Percentiles rank a stretch among this genome's conserved stretches.
Conservation (phyloP, 2,329 filamentous ascomycete species). For the Diaporthe batatas region DNA sequence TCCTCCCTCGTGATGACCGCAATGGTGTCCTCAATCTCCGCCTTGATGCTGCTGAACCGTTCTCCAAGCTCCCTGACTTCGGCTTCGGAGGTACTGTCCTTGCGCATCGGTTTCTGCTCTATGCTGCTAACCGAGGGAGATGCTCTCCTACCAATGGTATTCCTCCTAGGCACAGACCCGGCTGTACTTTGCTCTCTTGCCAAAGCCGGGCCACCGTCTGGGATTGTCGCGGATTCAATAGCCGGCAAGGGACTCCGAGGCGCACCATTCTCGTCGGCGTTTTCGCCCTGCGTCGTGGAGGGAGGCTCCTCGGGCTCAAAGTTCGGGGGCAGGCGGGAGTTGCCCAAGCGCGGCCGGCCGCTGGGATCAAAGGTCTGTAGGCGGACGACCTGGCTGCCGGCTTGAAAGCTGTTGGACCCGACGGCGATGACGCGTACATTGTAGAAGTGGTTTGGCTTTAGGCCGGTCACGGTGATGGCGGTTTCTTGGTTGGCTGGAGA, state of each 20-base stretch:
- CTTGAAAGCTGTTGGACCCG: constrained; percentile 92
- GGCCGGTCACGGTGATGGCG: constrained; percentile 89
- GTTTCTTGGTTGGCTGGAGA: constrained; percentile 82
- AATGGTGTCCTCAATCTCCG: constrained; percentile 85
- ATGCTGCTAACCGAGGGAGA: constrained; percentile 77
- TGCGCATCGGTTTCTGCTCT: constrained; percentile 62
- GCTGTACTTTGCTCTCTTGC: constrained; percentile 72
- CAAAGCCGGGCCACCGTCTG: constrained; percentile 72
- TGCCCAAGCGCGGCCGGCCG: constrained; percentile 71
- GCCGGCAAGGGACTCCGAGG: constrained; percentile 65
- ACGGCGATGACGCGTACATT: constrained; percentile 94
- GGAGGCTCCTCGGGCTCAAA: constrained; percentile 67
- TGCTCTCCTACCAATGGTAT: constrained; percentile 79
- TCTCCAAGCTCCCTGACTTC: constrained; percentile 84
- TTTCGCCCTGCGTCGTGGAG: constrained; percentile 56
- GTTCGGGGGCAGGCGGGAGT: constrained; percentile 68
- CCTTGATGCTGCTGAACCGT: constrained; percentile 82
- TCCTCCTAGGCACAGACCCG: constrained; percentile 64
- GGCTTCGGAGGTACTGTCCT: constrained; percentile 66
- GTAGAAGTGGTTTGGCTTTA: constrained; percentile 90
- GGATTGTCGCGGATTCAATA: constrained; percentile 72
- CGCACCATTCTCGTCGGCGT: constrained; percentile 63
- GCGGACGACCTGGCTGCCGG: constrained; percentile 86
- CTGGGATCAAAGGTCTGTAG: constrained; percentile 80
- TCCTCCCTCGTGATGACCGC: constrained; percentile 79